A percentile compares a stretch with the other conserved stretches of the same genome.
These are phyloP conservation scores for Asterella californica DNA, from an alignment of 225 moss, liverwort and hornwort genomes.

Conservation along the genomic window DNA sequence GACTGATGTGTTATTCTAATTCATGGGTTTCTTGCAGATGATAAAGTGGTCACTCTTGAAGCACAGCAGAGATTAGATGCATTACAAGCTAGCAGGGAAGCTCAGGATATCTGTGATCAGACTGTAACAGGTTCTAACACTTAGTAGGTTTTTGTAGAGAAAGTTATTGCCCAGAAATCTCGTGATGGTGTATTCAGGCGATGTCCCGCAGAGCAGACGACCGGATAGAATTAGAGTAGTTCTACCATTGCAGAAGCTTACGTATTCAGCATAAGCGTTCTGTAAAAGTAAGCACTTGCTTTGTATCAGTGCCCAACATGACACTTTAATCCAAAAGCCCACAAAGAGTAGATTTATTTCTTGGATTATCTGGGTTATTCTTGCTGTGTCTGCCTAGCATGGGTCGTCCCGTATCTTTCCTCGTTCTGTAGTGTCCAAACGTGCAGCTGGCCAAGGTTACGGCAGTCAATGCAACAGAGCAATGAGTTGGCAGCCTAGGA, in stretches of 20 bases:
- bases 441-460: not conserved
- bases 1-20: not conserved
- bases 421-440: not conserved
- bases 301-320: not conserved
- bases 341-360: not conserved
- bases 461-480: not conserved
- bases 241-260: not conserved
- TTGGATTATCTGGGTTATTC: not conserved
- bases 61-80: slow-evolving; percentile 45
- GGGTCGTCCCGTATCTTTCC: not conserved
- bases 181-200: not conserved
- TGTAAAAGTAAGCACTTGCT: not conserved
- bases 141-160: not conserved
- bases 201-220: not conserved
- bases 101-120: slow-evolving; percentile 11
- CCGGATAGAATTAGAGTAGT: slow-evolving; percentile 2
- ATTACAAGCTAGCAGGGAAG: slow-evolving; percentile 30
- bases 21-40: slow-evolving; percentile 33
- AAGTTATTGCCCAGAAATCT: not conserved
- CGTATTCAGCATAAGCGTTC: too few relatives aligned
- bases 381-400: not conserved
- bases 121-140: slow-evolving; percentile 8
- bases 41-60: slow-evolving; percentile 46
- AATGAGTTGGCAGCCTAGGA: not conserved
- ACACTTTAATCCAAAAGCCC: not conserved